Percentiles rank a stretch among this genome's conserved stretches.
Conservation (phyloP, 202 grass and related monocot genomes). For the Schoenoplectus tabernaemontani region DNA sequence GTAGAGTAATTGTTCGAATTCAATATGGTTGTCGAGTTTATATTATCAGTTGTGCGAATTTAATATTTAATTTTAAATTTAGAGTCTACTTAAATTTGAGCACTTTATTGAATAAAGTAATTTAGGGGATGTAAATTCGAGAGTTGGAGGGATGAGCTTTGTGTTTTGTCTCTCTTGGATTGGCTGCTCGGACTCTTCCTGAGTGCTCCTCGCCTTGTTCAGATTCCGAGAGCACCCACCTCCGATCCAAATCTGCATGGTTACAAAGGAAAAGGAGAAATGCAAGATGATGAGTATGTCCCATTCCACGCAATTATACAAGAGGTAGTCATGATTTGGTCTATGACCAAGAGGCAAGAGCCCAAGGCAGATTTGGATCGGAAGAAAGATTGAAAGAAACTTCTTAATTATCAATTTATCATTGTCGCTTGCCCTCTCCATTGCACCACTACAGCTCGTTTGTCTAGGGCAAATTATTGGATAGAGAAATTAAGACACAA, state of each 20-base stretch:
- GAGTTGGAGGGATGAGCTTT: not conserved
- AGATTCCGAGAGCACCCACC: not conserved
- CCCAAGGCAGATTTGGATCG: not conserved
- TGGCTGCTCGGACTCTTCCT: constrained; percentile 10
- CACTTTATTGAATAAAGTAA: too few relatives aligned
- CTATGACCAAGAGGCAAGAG: not conserved
- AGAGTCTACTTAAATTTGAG: too few relatives aligned
- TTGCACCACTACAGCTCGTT: not conserved
- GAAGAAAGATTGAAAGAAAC: not conserved
- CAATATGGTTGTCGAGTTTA: too few relatives aligned
- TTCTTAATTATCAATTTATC: not conserved
- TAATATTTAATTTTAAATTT: too few relatives aligned
- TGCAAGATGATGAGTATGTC: not conserved
- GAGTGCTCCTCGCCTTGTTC: not conserved
- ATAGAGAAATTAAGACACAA: too few relatives aligned
- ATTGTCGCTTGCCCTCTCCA: not conserved
- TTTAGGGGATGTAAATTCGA: too few relatives aligned
- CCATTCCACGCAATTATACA: not conserved
- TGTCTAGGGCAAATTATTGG: too few relatives aligned
- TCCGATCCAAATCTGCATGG: not conserved
- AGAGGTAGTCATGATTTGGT: not conserved
- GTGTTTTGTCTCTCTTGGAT: constrained; percentile 33
- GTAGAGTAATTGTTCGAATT: too few relatives aligned
- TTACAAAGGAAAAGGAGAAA: constrained; percentile 5
- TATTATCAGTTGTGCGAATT: too few relatives aligned